Base-by-base conservation (phyloP, 352 stramenopile genomes). In the Phytophthora agathidicida region DNA sequence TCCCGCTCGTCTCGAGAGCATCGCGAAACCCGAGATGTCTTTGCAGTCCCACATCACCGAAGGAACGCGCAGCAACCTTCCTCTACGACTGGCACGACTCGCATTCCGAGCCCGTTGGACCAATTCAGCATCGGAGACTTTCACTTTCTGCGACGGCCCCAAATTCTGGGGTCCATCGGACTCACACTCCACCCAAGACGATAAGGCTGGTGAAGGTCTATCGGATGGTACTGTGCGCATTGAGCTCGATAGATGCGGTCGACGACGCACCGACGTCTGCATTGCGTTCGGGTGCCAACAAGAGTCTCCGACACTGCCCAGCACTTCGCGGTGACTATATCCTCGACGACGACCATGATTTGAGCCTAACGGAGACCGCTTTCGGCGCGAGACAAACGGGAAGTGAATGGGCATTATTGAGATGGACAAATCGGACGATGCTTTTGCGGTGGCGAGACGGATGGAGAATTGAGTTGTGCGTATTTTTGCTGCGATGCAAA, bases 31-130 rank as follows among this genome's bases (percentile, higher is more conserved):
- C 5, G 65, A 65, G 7, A 78, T 51, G 6, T 70, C 57, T 38
- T 74, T 78, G 46, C 59, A 73, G 33, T 70, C 61, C 56, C 62
- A 69, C 61, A 68, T 73, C 11, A 70, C 53, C 8, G 65, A 71
- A 6, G 63, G 61, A 1, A 62, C 39, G 9, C 38, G 45, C 6
- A 71, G 30, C 1, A 72, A 36, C 14, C 66, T 45, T 4, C 47
- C 52, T 32, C 46, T 52, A 9, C 44, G 61, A 57, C 61, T 75
- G 7, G 27, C 39, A 4, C 26, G 39, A 39, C 42, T 75, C 1
- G 66, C 58, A 9, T 35, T 58, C 7, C 54, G 55, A n/a, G 62
- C 65, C 2, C 69, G 69, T 10, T 65, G 61, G 23, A 75, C 65
- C 33, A 78, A 42, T 22, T 75, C 65, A 5, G 50, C 52, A 22